These are phyloP conservation scores for Sclerotinia subarctica DNA, from an alignment of 2,329 filamentous ascomycete genomes.

Conservation along the genomic window DNA sequence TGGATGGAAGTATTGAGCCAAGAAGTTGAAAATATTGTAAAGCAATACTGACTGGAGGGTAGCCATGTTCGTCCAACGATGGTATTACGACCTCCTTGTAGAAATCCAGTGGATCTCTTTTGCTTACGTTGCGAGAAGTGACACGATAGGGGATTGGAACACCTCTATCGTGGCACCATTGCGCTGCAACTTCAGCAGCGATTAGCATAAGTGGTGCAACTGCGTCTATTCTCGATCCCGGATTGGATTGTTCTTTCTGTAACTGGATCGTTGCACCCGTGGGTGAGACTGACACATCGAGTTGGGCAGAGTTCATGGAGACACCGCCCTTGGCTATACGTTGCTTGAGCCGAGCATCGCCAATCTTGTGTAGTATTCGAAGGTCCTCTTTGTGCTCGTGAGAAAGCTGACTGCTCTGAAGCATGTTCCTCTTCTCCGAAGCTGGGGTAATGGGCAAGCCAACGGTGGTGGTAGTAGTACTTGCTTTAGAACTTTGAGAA, in stretches of 20 bases:
- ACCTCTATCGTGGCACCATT: slow-evolving; percentile 55
- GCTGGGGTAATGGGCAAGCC: slow-evolving; percentile 6
- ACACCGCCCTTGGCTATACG: slow-evolving; percentile 18
- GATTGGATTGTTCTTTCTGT: not conserved
- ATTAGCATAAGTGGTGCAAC: slow-evolving; percentile 52
- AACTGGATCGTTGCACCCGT: slow-evolving; percentile 5
- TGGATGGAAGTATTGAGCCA: slow-evolving; percentile 52
- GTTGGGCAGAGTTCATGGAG: not conserved
- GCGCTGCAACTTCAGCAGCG: slow-evolving; percentile 58
- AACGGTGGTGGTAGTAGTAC: slow-evolving; percentile 22
- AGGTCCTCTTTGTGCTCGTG: slow-evolving; percentile 47
- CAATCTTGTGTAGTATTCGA: slow-evolving; percentile 47
- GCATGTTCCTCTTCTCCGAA: slow-evolving; percentile 45
- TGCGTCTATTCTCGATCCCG: not conserved
- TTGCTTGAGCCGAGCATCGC: slow-evolving; percentile 39
- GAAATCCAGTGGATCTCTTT: slow-evolving; percentile 31
- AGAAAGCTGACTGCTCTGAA: slow-evolving; percentile 43
- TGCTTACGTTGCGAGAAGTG: slow-evolving; percentile 31
- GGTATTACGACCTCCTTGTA: slow-evolving; percentile 30
- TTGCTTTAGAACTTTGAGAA: slow-evolving; percentile 15
- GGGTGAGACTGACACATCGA: not conserved
- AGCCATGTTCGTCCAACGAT: slow-evolving; percentile 25
- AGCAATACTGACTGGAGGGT: slow-evolving; percentile 20
- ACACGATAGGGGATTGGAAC: slow-evolving; percentile 58
- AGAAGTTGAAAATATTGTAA: slow-evolving; percentile 39